phyloP scores from a whole-genome alignment of 139 green algal genomes.

The Chlamydomonas applanata region DNA sequence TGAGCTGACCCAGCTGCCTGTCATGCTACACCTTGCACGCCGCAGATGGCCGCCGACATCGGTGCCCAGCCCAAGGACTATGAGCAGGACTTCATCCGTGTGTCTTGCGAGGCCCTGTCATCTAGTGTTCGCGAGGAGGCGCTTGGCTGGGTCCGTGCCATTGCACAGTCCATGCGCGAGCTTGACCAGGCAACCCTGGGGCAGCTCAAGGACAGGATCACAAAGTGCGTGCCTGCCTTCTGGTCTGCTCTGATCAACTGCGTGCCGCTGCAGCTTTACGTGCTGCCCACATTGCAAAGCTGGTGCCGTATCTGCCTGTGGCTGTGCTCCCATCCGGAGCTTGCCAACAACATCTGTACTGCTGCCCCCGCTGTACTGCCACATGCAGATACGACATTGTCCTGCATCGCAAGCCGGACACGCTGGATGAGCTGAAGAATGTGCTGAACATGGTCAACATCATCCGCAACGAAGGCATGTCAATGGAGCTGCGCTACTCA shows the following conservation, averaged over 20 bases:
- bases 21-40: no score
- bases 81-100: conserved; percentile 69
- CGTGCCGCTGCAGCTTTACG: no score
- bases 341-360: no score
- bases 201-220: conserved; percentile 43
- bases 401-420: conserved; percentile 42
- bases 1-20: no score
- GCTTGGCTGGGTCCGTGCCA: conserved; percentile 66
- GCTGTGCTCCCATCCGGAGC: no score
- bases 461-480: conserved; percentile 60
- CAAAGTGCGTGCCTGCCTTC: conserved; percentile 9
- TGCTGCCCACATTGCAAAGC: no score
- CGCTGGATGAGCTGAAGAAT: conserved; percentile 73
- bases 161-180: conserved; percentile 65
- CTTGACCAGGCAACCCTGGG: conserved; percentile 50
- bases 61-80: conserved; percentile 47
- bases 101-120: conserved; percentile 61
- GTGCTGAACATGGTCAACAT: conserved; percentile 59
- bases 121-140: conserved; percentile 70
- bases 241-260: no score
- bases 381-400: conserved; percentile 16
- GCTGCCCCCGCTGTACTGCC: neutral
- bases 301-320: no score
- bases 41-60: conserved; percentile 40
- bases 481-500: conserved; percentile 69